Conservation (phyloP, 768 basidiomycete species). For the Macrolepiota albuminosa region DNA sequence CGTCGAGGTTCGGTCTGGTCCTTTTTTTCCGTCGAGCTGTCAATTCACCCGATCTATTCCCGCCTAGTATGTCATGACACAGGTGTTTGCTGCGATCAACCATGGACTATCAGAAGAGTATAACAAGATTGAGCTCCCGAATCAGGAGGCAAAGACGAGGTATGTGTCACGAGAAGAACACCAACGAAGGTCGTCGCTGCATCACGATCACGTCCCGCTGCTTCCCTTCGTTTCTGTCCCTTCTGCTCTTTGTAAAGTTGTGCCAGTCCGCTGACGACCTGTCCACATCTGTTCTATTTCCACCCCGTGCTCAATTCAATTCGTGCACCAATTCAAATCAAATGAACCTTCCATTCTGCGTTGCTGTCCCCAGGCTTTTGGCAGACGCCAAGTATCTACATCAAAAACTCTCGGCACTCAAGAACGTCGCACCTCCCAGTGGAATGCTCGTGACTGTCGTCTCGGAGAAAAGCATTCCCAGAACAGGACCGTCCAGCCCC, state of each 20-base stretch:
- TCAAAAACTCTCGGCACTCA: slow-evolving; percentile 68
- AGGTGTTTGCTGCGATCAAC: slow-evolving; percentile 92
- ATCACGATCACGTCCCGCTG: neutral
- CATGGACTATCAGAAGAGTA: slow-evolving; percentile 87
- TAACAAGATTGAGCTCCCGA: slow-evolving; percentile 74
- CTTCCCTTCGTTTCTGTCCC: neutral
- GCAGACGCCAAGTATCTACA: slow-evolving; percentile 76
- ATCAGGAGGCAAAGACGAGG: slow-evolving; percentile 83
- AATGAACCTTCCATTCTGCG: neutral
- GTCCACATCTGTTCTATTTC: neutral
- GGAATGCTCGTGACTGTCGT: slow-evolving; percentile 84
- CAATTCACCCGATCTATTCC: slow-evolving; percentile 3
- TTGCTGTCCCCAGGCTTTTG: slow-evolving; percentile 50
- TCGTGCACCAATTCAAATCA: neutral
- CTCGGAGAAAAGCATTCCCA: slow-evolving; percentile 62
- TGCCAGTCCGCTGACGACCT: slow-evolving; percentile 5
- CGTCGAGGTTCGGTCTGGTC: slow-evolving; percentile 64
- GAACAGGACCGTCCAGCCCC: slow-evolving; percentile 23
- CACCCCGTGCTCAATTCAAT: slow-evolving; percentile 1
- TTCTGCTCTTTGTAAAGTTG: neutral
- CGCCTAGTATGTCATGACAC: slow-evolving; percentile 82
- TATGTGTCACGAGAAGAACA: slow-evolving; percentile 28
- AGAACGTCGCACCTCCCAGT: slow-evolving; percentile 66
- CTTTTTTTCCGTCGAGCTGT: slow-evolving; percentile 7
- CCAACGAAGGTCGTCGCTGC: neutral